phyloP scores from a whole-genome alignment of 495 filamentous ascomycete species.

The Annulohypoxylon maeteangense region DNA sequence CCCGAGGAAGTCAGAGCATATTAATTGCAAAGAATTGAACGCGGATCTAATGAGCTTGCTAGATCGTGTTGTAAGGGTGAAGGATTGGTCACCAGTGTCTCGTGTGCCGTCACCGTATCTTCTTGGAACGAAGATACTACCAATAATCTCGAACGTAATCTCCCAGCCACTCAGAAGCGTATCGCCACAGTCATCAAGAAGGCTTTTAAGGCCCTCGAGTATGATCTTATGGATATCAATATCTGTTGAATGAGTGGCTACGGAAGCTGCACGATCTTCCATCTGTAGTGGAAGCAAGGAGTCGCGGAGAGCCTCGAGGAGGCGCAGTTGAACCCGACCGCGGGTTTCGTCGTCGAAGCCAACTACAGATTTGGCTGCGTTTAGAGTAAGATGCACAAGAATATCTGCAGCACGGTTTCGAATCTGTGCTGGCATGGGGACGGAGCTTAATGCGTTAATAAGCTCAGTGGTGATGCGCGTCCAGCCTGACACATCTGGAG shows the following conservation, averaged over 20 bases:
- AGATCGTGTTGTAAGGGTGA: slow-evolving; percentile 65
- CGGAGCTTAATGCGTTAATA: slow-evolving; percentile 69
- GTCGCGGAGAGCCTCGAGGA: slow-evolving; percentile 73
- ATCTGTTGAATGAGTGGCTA: slow-evolving; percentile 68
- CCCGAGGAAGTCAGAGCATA: slow-evolving; percentile 92
- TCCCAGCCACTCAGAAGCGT: slow-evolving; percentile 83
- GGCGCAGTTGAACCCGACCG: slow-evolving; percentile 71
- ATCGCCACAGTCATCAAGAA: slow-evolving; percentile 91
- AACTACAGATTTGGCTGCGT: slow-evolving; percentile 65
- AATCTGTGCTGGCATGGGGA: slow-evolving; percentile 65
- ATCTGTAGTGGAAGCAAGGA: slow-evolving; percentile 60
- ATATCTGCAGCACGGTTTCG: slow-evolving; percentile 78
- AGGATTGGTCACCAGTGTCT: slow-evolving; percentile 31
- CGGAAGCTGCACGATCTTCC: slow-evolving; percentile 57
- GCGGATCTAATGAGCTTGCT: slow-evolving; percentile 81
- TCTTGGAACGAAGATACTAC: slow-evolving; percentile 75
- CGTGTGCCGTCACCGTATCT: slow-evolving; percentile 42
- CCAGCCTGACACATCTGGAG: slow-evolving; percentile 78
- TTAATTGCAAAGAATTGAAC: slow-evolving; percentile 87
- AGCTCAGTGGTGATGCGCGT: slow-evolving; percentile 73
- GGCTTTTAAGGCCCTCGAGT: slow-evolving; percentile 80
- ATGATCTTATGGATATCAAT: slow-evolving; percentile 84
- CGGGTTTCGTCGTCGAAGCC: slow-evolving; percentile 61
- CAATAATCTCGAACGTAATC: slow-evolving; percentile 83
- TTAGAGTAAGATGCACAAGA: slow-evolving; percentile 76